Conservation (phyloP, 768 basidiomycete genomes). For the Collybiopsis confluens region DNA sequence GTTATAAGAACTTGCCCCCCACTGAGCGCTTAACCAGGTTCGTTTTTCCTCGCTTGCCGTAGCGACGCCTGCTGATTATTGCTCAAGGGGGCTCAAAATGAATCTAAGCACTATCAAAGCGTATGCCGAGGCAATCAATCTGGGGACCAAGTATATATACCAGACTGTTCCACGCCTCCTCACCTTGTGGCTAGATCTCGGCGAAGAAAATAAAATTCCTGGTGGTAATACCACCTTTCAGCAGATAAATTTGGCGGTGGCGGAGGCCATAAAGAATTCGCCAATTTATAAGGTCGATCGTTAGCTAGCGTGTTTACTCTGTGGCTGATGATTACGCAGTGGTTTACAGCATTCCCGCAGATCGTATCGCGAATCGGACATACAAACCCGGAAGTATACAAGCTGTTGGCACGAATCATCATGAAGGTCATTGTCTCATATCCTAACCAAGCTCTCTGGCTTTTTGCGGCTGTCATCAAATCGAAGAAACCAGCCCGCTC, state of each 20-base stretch:
- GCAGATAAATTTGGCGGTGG: conserved; percentile 55
- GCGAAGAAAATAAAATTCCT: conserved; percentile 44
- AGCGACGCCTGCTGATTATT: background rate
- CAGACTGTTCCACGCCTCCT: conserved; percentile 92
- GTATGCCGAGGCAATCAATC: conserved; percentile 66
- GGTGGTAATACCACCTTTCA: conserved; percentile 31
- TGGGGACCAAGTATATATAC: conserved; percentile 94
- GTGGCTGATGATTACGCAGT: conserved; percentile 43
- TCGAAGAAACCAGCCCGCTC: conserved; percentile 67
- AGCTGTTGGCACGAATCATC: conserved; percentile 63
- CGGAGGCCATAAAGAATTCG: conserved; percentile 50
- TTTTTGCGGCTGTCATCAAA: conserved; percentile 84
- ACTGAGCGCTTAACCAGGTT: conserved; percentile 46
- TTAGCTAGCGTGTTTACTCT: background rate
- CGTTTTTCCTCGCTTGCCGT: conserved; percentile 7
- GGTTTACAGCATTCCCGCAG: conserved; percentile 95
- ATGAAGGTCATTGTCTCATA: conserved; percentile 70
- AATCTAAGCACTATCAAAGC: conserved; percentile 59
- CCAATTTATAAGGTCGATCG: conserved; percentile 74
- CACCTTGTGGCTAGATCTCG: conserved; percentile 91
- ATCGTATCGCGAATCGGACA: conserved; percentile 93
- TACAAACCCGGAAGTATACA: conserved; percentile 54
- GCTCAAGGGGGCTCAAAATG: conserved; percentile 56
- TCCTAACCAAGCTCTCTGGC: conserved; percentile 91
- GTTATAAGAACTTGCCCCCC: conserved; percentile 49